Conservation (phyloP, 768 basidiomycete species). For the Boletus coccyginus region DNA sequence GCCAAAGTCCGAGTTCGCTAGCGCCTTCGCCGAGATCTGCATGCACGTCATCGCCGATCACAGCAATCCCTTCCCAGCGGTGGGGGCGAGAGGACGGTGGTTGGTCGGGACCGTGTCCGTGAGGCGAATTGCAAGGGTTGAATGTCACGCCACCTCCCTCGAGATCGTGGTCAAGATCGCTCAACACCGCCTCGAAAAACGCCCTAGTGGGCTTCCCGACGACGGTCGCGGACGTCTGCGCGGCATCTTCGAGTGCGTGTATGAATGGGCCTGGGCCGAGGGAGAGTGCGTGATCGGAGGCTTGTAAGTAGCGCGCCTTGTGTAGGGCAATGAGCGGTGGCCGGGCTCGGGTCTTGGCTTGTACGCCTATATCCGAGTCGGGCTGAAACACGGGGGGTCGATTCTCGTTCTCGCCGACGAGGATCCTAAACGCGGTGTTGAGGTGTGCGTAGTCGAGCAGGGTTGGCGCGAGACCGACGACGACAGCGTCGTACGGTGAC, state of each 20-base stretch:
- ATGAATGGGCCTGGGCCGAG: conserved; percentile 74
- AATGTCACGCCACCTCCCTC: not conserved
- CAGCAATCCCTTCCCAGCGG: conserved; percentile 31
- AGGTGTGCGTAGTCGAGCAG: conserved; percentile 52
- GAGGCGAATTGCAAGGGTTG: not conserved
- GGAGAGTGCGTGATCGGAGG: conserved; percentile 47
- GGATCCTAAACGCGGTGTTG: conserved; percentile 65
- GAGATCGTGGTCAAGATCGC: conserved; percentile 34
- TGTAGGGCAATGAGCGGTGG: conserved; percentile 58
- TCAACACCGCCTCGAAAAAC: conserved; percentile 60
- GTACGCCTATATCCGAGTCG: no score
- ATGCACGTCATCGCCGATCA: conserved; percentile 67
- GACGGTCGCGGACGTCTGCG: conserved; percentile 45
- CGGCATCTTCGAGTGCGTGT: conserved; percentile 54
- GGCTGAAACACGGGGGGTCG: conserved; percentile 1
- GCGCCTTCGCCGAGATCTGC: conserved; percentile 66
- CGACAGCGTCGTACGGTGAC: conserved; percentile 49
- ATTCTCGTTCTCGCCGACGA: conserved; percentile 39
- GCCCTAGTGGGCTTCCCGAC: conserved; percentile 62
- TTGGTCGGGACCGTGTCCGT: not conserved
- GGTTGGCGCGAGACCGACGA: conserved; percentile 59
- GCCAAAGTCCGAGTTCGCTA: conserved; percentile 54
- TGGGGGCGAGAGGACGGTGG: no score
- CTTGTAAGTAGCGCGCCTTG: conserved; percentile 50
- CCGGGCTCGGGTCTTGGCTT: not conserved